Evolutionary conservation across 2,329 filamentous ascomycete species (phyloP).

Genomic region (Grosmannia penicillata): DNA sequence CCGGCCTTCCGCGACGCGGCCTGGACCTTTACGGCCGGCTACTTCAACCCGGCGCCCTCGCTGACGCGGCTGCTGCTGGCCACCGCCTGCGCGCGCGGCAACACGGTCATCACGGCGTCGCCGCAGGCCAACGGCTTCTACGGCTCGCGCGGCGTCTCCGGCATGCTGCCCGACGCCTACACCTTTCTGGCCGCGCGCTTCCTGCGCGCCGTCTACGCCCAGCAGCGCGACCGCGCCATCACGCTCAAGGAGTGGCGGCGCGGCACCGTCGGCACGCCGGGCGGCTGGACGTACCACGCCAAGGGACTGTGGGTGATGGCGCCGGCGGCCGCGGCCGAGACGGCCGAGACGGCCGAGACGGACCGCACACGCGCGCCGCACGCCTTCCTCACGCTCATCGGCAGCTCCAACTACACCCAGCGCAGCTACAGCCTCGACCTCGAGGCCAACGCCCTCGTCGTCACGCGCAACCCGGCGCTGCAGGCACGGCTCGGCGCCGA

Average conservation of each 20-base stretch:
- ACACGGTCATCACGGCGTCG: conserved; percentile 81
- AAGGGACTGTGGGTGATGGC: conserved; percentile 93
- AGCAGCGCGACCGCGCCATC: conserved; percentile 40
- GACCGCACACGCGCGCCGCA: no score
- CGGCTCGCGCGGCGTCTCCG: conserved; percentile 71
- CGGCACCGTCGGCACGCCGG: conserved; percentile 66
- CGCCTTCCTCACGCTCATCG: no score
- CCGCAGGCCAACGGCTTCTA: conserved; percentile 95
- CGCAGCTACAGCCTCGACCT: conserved; percentile 85
- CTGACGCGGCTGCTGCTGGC: conserved; percentile 67
- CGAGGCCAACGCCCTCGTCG: conserved; percentile 74
- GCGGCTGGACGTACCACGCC: conserved; percentile 94
- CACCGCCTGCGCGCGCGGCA: conserved; percentile 45
- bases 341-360: conserved; percentile 63
- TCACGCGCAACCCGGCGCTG: conserved; percentile 61
- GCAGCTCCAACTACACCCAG: conserved; percentile 92
- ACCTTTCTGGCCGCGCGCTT: conserved; percentile 77
- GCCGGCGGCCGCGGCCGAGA: conserved; percentile 47
- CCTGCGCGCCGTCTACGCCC: conserved; percentile 39
- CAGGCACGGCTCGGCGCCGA: conserved; percentile 64
- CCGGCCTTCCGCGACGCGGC: conserved; percentile 52
- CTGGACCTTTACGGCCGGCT: conserved; percentile 96
- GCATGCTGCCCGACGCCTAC: conserved; percentile 83
- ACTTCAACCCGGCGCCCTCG: conserved; percentile 89
- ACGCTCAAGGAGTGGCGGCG: conserved; percentile 74